Evolutionary conservation across 2,329 filamentous ascomycete species (phyloP).

Genomic region (Tolypocladium endophyticum): DNA sequence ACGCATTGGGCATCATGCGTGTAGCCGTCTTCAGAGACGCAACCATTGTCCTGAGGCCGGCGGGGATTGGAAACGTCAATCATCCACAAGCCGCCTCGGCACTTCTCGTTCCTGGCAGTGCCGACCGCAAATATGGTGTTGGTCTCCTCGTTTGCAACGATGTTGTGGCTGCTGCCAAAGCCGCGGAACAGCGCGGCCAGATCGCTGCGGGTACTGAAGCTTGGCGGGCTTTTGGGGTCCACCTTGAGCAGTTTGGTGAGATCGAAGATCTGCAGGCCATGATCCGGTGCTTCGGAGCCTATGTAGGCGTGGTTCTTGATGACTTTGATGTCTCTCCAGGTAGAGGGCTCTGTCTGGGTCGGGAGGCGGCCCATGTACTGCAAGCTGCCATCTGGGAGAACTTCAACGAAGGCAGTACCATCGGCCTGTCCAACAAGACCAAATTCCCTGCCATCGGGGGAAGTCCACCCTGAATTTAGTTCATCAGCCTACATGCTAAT

Average conservation of each 20-base stretch:
- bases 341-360: constrained; percentile 23
- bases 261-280: constrained; percentile 56
- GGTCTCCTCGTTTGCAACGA: constrained; percentile 37
- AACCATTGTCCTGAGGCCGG: constrained; percentile 39
- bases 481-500: background rate
- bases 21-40: constrained; percentile 37
- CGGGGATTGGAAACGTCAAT: constrained; percentile 41
- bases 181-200: constrained; percentile 24
- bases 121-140: constrained; percentile 32
- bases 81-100: constrained; percentile 41
- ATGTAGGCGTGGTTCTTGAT: constrained; percentile 26
- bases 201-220: constrained; percentile 22
- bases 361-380: constrained; percentile 35
- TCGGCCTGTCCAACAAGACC: constrained; percentile 37
- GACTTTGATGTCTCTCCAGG: constrained; percentile 32
- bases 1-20: constrained; percentile 44
- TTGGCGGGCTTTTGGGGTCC: constrained; percentile 25
- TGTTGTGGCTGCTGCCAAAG: constrained; percentile 38
- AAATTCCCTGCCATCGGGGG: constrained; percentile 35
- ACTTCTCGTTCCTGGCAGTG: constrained; percentile 26
- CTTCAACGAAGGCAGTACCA: constrained; percentile 39
- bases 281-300: constrained; percentile 32
- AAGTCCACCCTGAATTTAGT: constrained; percentile 29
- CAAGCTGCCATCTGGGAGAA: constrained; percentile 31
- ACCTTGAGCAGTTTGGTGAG: constrained; percentile 41